Evolutionary conservation across 768 basidiomycete genomes (phyloP).

Genomic region (Lyophyllum atratum): DNA sequence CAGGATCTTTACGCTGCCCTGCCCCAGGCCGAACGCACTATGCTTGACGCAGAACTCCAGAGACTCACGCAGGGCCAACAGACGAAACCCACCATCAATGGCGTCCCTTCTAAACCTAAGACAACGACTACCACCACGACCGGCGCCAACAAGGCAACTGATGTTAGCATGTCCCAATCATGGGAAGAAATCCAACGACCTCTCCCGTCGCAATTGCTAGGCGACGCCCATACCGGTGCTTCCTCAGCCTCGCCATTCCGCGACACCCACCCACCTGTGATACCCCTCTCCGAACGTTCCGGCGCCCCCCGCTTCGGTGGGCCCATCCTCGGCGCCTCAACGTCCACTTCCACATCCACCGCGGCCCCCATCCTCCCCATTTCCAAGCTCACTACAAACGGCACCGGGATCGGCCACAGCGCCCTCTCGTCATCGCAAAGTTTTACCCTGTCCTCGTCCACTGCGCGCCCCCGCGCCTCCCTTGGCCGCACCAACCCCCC

Average conservation of each 20-base stretch:
- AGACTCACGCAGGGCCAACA: slow-evolving; percentile 14
- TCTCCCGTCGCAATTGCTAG: slow-evolving; percentile 3
- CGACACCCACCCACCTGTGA: not conserved
- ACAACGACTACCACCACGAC: not conserved
- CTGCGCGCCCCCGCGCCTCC: slow-evolving; percentile 3
- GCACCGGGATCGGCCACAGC: slow-evolving; percentile 6
- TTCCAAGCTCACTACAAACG: slow-evolving; percentile 5
- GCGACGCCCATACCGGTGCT: slow-evolving; percentile 8
- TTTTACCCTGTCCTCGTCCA: slow-evolving; percentile 19
- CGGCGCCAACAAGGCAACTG: slow-evolving; percentile 20
- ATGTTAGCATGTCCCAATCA: slow-evolving; percentile 49
- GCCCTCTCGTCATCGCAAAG: slow-evolving; percentile 28
- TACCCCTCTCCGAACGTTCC: slow-evolving; percentile 17
- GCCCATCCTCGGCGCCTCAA: slow-evolving; percentile 15
- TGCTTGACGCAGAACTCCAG: slow-evolving; percentile 64
- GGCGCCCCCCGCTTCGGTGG: slow-evolving; percentile 40
- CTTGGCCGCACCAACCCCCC: not conserved
- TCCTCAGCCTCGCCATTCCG: not conserved
- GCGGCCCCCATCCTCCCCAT: slow-evolving; percentile 18
- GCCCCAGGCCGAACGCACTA: slow-evolving; percentile 60
- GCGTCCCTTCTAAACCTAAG: slow-evolving; percentile 7
- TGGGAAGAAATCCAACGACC: slow-evolving; percentile 59
- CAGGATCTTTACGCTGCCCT: slow-evolving; percentile 68
- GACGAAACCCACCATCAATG: slow-evolving; percentile 1
- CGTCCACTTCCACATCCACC: slow-evolving; percentile 15